phyloP scores from a whole-genome alignment of 1,139 yeast genomes.

The Saccharomyces hybrid region DNA sequence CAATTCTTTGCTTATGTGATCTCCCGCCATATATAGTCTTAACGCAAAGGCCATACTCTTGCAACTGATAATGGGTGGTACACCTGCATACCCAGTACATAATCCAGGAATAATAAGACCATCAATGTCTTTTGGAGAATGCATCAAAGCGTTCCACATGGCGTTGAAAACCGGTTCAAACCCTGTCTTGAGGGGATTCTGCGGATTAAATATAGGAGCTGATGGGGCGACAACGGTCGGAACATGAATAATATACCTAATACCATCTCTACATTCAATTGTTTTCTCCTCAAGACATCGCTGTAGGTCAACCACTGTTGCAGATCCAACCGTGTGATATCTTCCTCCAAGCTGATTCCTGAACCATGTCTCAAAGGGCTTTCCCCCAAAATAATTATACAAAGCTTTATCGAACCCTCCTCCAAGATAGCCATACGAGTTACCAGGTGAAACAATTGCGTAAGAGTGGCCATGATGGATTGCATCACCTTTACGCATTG shows the following conservation, averaged over 20 bases:
- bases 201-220: slow-evolving; percentile 16
- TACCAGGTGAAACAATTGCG: slow-evolving; percentile 46
- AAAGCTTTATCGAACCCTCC: slow-evolving; percentile 47
- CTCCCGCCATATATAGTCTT: slow-evolving; percentile 16
- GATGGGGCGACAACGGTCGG: slow-evolving; percentile 46
- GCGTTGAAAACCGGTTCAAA: slow-evolving; percentile 38
- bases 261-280: slow-evolving; percentile 14
- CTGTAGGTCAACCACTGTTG: slow-evolving; percentile 20
- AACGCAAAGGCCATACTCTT: slow-evolving; percentile 29
- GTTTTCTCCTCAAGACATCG: slow-evolving; percentile 7
- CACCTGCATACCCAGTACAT: slow-evolving; percentile 46
- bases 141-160: slow-evolving; percentile 38
- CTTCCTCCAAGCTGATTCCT: slow-evolving; percentile 23
- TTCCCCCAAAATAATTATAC: slow-evolving; percentile 33
- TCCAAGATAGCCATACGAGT: slow-evolving; percentile 43
- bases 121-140: slow-evolving; percentile 22
- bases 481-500: slow-evolving; percentile 4
- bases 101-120: slow-evolving; percentile 42
- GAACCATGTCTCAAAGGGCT: slow-evolving; percentile 23
- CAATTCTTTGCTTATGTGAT: slow-evolving; percentile 17
- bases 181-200: slow-evolving; percentile 17
- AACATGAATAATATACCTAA: slow-evolving; percentile 37
- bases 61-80: slow-evolving; percentile 34
- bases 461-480: slow-evolving; percentile 5
- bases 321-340: slow-evolving; percentile 25